These are phyloP conservation scores for Aegilops longissima DNA, from an alignment of 176 grass and related monocot genomes.

Conservation along the genomic window DNA sequence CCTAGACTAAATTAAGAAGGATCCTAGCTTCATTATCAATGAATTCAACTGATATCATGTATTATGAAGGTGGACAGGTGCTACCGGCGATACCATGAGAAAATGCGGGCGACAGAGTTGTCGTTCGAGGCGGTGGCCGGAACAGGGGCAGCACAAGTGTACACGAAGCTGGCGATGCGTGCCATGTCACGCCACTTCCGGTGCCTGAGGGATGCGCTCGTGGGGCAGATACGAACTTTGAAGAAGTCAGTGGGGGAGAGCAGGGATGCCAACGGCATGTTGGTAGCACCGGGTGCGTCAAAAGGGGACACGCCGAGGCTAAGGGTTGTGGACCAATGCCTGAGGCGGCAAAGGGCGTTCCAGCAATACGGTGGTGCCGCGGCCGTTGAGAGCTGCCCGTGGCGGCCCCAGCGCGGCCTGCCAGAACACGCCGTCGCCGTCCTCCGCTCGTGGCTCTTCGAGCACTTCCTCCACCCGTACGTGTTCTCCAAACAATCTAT, in stretches of 20 bases:
- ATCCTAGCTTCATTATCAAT: not conserved
- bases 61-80: slow-evolving; percentile 59
- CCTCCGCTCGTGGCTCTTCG: slow-evolving; percentile 90
- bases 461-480: slow-evolving; percentile 91
- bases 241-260: slow-evolving; percentile 42
- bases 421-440: slow-evolving; percentile 65
- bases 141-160: slow-evolving; percentile 40
- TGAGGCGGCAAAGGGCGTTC: slow-evolving; percentile 55
- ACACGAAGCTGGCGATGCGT: slow-evolving; percentile 56
- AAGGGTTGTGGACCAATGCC: slow-evolving; percentile 55
- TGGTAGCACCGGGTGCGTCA: slow-evolving; percentile 26
- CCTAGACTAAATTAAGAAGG: not conserved
- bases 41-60: not conserved
- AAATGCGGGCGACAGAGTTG: slow-evolving; percentile 45
- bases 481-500: not conserved
- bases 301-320: slow-evolving; percentile 65
- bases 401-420: slow-evolving; percentile 70
- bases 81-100: slow-evolving; percentile 60
- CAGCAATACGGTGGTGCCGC: slow-evolving; percentile 30
- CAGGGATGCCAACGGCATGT: not conserved
- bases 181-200: slow-evolving; percentile 91
- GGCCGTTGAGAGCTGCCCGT: slow-evolving; percentile 49
- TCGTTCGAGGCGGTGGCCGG: slow-evolving; percentile 58
- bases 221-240: slow-evolving; percentile 32
- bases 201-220: slow-evolving; percentile 51